phyloP scores from a whole-genome alignment of 257 asterid genomes.

The Solanum lycopersicoides region DNA sequence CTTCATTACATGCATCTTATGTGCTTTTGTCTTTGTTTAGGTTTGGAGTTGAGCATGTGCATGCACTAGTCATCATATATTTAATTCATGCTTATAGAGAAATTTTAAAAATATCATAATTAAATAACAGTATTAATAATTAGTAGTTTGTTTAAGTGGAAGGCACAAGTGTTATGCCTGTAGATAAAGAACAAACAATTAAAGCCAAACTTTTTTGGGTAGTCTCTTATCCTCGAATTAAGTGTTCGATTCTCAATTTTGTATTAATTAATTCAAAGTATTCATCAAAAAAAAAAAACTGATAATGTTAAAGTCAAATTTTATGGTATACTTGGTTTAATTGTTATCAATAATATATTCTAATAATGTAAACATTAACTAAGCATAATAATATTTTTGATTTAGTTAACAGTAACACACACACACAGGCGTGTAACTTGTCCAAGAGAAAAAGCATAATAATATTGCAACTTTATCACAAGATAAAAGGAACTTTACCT shows the following conservation, averaged over 20 bases:
- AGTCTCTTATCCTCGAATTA: background rate
- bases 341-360: background rate
- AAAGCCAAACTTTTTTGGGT: background rate
- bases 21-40: background rate
- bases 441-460: background rate
- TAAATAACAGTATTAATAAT: background rate
- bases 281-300: background rate
- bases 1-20: background rate
- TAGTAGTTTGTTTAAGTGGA: background rate
- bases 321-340: background rate
- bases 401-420: background rate
- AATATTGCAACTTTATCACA: background rate
- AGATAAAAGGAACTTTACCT: background rate
- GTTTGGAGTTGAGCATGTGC: background rate
- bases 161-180: background rate
- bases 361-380: background rate
- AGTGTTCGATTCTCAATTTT: background rate
- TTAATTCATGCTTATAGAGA: background rate
- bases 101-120: background rate
- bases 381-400: background rate
- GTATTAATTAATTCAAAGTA: background rate
- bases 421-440: background rate
- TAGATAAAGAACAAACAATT: background rate
- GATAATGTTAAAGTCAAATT: background rate
- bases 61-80: background rate